These are phyloP conservation scores for Tolypocladium amazonense DNA, from an alignment of 2,329 filamentous ascomycete genomes.

Conservation along the genomic window DNA sequence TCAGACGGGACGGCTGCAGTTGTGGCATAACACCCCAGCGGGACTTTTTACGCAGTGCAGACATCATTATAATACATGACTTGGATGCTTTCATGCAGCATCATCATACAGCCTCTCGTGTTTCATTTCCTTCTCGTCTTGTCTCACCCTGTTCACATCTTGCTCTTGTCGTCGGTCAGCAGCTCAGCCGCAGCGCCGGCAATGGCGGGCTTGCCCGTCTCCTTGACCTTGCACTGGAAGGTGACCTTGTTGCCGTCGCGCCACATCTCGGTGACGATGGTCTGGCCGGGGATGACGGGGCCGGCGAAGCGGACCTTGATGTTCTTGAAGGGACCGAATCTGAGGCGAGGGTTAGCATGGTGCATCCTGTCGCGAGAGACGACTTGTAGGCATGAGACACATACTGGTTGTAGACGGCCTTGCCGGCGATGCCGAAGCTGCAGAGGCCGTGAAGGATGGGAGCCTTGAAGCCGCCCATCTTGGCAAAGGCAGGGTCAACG, in stretches of 20 bases:
- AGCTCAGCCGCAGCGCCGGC: constrained; percentile 72
- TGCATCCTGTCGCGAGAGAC: not conserved
- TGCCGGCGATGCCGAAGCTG: constrained; percentile 84
- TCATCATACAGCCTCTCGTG: not conserved
- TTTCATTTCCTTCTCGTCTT: not conserved
- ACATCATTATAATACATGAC: constrained; percentile 5
- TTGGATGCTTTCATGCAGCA: not conserved
- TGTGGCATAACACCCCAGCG: not conserved
- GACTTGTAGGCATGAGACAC: not conserved
- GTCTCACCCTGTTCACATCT: constrained; percentile 12
- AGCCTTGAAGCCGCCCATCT: constrained; percentile 86
- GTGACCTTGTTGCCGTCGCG: constrained; percentile 69
- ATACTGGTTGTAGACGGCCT: constrained; percentile 69
- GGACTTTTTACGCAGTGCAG: not conserved
- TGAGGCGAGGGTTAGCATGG: not conserved
- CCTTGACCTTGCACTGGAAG: constrained; percentile 83
- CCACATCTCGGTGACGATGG: constrained; percentile 92
- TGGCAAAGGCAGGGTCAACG: constrained; percentile 88
- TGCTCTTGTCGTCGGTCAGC: constrained; percentile 23
- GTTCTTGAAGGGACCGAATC: constrained; percentile 73
- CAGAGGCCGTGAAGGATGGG: constrained; percentile 97
- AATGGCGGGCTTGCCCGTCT: constrained; percentile 86
- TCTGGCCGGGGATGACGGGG: constrained; percentile 76
- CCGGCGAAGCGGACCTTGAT: constrained; percentile 89
- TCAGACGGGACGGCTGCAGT: not conserved